Percentiles rank a stretch among this genome's conserved stretches.
Evolutionary conservation across 1,284 basidiomycete species (phyloP).

Genomic region (Tylopilus orsonianus): DNA sequence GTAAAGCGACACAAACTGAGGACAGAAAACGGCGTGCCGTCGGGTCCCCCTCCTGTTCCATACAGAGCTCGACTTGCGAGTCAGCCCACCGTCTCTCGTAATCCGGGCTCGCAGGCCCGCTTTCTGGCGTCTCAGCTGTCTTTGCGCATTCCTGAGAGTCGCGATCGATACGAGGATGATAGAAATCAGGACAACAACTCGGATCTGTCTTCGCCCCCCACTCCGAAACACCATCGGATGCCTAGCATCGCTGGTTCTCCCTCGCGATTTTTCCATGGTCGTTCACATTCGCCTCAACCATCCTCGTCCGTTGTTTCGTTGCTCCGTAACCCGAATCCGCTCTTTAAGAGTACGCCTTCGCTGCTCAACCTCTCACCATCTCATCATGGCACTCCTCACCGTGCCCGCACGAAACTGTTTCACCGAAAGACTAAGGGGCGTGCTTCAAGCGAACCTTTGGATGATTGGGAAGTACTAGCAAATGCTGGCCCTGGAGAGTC

Average conservation of each 20-base stretch:
- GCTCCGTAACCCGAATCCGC: conserved; percentile 35
- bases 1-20: conserved; percentile 27
- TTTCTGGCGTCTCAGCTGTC: conserved; percentile 34
- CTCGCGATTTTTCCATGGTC: conserved; percentile 31
- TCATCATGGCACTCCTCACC: conserved; percentile 32
- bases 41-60: conserved; percentile 12
- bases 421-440: conserved; percentile 37
- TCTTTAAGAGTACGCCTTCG: conserved; percentile 37
- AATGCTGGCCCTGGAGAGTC: conserved; percentile 27
- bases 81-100: conserved; percentile 31
- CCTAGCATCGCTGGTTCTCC: conserved; percentile 33
- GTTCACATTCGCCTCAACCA: conserved; percentile 35
- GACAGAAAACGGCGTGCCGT: conserved; percentile 2
- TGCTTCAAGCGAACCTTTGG: conserved; percentile 33
- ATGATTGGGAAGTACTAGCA: conserved; percentile 36
- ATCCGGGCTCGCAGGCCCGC: conserved; percentile 32
- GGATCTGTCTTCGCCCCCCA: conserved; percentile 32
- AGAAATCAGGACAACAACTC: conserved; percentile 31
- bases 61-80: conserved; percentile 31
- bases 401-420: conserved; percentile 33
- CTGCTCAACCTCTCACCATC: conserved; percentile 32
- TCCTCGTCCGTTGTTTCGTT: conserved; percentile 36
- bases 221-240: conserved; percentile 34
- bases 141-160: conserved; percentile 34
- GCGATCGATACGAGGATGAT: conserved; percentile 34